Percentiles rank a stretch among this genome's conserved stretches.
Conservation (phyloP, 495 filamentous ascomycete genomes). For the Staphylotrichum longicolle region DNA sequence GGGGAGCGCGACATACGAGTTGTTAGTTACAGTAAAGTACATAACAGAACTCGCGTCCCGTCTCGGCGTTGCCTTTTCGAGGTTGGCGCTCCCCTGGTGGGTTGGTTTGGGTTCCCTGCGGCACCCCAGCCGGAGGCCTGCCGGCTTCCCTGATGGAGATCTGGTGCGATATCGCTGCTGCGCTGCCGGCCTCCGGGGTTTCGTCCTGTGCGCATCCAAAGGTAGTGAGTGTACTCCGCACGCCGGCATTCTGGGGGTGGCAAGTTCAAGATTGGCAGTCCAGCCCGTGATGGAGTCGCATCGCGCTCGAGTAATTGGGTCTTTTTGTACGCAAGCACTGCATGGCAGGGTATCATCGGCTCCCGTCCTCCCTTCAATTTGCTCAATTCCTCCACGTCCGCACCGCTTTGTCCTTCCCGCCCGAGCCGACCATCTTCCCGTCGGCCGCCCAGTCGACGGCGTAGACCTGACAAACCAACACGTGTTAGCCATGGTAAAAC, state of each 20-base stretch:
- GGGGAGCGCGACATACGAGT: neutral
- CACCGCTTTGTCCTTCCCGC: constrained; percentile 89
- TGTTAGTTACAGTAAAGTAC: too few species aligned
- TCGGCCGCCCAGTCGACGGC: constrained; percentile 56
- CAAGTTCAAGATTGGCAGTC: neutral
- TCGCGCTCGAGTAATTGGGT: neutral
- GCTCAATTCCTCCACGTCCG: constrained; percentile 69
- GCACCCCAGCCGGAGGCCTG: neutral
- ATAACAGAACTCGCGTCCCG: too few species aligned
- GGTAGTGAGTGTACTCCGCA: neutral
- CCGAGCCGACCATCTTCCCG: constrained; percentile 53
- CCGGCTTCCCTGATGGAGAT: constrained; percentile 9
- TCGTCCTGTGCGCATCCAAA: too few species aligned
- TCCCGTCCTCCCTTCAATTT: constrained; percentile 6
- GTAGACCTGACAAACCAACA: constrained; percentile 42
- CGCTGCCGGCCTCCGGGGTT: too few species aligned
- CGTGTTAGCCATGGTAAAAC: neutral
- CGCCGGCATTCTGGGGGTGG: too few species aligned
- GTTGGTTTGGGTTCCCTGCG: too few species aligned
- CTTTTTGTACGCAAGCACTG: constrained; percentile 10
- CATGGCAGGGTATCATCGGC: constrained; percentile 30
- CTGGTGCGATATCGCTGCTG: neutral
- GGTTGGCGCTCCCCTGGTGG: neutral
- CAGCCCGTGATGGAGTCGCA: too few species aligned
- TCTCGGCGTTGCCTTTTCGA: neutral